These are phyloP conservation scores for Chaetoscypha palmicola DNA, from an alignment of 2,329 filamentous ascomycete genomes.

Conservation along the genomic window DNA sequence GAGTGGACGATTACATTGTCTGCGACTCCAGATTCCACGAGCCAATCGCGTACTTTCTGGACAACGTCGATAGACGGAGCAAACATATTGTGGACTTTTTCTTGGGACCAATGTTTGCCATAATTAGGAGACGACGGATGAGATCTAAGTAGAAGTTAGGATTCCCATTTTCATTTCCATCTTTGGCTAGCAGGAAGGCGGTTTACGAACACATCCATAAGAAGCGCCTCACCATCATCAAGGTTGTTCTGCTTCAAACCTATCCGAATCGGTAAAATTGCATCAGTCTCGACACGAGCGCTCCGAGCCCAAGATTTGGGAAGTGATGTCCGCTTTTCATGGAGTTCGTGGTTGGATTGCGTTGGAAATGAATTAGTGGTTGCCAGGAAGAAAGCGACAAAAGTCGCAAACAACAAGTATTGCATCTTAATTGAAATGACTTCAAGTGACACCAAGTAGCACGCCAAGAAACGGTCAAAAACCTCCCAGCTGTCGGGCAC, in stretches of 20 bases:
- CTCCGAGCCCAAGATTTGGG: constrained; percentile 12
- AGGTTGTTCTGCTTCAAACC: constrained; percentile 18
- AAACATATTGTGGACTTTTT: constrained; percentile 31
- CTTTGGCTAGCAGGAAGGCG: neutral
- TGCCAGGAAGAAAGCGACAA: neutral
- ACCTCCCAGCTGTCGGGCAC: neutral
- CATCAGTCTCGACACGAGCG: constrained; percentile 11
- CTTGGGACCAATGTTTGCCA: constrained; percentile 31
- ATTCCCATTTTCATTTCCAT: neutral
- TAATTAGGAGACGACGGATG: constrained; percentile 29
- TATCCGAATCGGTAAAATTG: constrained; percentile 19
- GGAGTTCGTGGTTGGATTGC: constrained; percentile 9
- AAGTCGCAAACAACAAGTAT: neutral
- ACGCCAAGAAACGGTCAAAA: neutral
- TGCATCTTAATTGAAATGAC: neutral
- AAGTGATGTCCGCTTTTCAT: constrained; percentile 14
- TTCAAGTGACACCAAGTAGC: no score
- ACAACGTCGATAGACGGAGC: constrained; percentile 29
- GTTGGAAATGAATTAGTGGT: constrained; percentile 9
- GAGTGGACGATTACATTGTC: constrained; percentile 30
- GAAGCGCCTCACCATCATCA: constrained; percentile 13
- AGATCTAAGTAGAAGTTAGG: constrained; percentile 17
- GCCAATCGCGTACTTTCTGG: constrained; percentile 30
- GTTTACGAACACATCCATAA: constrained; percentile 22
- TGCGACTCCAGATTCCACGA: constrained; percentile 30